Evolutionary conservation across 2,329 filamentous ascomycete species (phyloP), one percentile per base, ranked within the genome.

Genomic region (Waltergamsia citrina): DNA sequence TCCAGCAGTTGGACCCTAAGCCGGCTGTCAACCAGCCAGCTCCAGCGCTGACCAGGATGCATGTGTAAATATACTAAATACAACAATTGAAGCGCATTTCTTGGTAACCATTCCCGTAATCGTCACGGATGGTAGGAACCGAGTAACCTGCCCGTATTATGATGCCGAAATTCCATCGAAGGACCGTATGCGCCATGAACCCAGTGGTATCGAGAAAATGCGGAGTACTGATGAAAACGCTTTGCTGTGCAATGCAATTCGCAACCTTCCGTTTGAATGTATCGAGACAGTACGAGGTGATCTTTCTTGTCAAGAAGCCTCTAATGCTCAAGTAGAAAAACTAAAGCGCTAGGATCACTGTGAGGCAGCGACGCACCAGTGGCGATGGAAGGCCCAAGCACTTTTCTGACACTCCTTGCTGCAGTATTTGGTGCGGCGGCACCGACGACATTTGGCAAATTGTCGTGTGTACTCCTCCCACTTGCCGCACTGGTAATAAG

Each of bases 361-460:
- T 21, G 70, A 64, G 32, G 84, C 84, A 39, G 81, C 80, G 38
- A 92, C 81, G 56, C 92, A 98, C 92, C 92, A 98, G 62, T 96
- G 93, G 40, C 92, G 80, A 56, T 98, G 92, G 60, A 87, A 96
- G 19, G 92, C 87, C 92, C 92, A 98, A 8, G 92, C 93, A 48
- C 85, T 93, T 69, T 96, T 96, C 63, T 98, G 92, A 61, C 92
- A 98, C 59, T 98, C 92, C 62, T 98, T 98, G 73, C 88, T 95
- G 78, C 92, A 98, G 65, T 95, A 95, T 60, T 98, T 98, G 41
- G 92, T 98, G 44, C 92, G 79, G 47, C 92, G 79, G 63, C 92
- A 98, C 43, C 92, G 81, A 44, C 92, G 81, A 63, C 92, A 98
- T 63, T 98, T 98, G 46, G 92, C 92, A 58, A 98, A 98, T 54